These are phyloP conservation scores for Crataegus laevigata DNA, from an alignment of 306 rosid genomes.

Conservation along the genomic window DNA sequence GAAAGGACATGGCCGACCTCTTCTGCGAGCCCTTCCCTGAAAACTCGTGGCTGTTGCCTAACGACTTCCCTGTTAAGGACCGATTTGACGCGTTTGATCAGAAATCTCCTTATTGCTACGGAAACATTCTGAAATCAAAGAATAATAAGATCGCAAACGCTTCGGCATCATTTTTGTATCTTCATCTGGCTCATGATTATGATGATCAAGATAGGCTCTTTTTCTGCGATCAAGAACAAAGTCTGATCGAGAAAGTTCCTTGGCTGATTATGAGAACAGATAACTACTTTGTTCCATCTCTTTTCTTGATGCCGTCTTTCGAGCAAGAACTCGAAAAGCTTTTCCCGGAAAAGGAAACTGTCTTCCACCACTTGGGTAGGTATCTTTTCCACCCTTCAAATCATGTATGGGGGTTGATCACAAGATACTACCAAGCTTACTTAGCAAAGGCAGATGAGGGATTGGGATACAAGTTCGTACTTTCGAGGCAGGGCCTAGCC, in stretches of 20 bases:
- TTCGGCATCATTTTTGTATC: conserved; percentile 38
- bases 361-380: conserved; percentile 66
- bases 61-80: conserved; percentile 41
- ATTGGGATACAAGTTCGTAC: conserved; percentile 69
- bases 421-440: conserved; percentile 55
- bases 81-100: conserved; percentile 30
- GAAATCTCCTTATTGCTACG: conserved; percentile 43
- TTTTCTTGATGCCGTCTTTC: conserved; percentile 60
- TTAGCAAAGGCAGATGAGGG: conserved; percentile 48
- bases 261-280: conserved; percentile 65
- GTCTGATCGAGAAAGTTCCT: conserved; percentile 35
- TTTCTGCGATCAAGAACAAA: conserved; percentile 68
- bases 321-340: conserved; percentile 47
- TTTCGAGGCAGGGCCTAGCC: conserved; percentile 47
- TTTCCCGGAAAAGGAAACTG: conserved; percentile 54
- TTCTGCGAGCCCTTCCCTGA: conserved; percentile 71
- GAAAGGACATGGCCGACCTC: conserved; percentile 59
- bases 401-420: conserved; percentile 62
- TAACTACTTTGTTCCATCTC: conserved; percentile 61
- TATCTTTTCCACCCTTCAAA: conserved; percentile 65
- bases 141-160: conserved; percentile 10
- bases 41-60: conserved; percentile 57
- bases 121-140: conserved; percentile 48
- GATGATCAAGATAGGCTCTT: conserved; percentile 66
- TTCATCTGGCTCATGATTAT: conserved; percentile 64